Base-by-base conservation (phyloP, 2,329 filamentous ascomycete genomes). In the Penicillium freii region DNA sequence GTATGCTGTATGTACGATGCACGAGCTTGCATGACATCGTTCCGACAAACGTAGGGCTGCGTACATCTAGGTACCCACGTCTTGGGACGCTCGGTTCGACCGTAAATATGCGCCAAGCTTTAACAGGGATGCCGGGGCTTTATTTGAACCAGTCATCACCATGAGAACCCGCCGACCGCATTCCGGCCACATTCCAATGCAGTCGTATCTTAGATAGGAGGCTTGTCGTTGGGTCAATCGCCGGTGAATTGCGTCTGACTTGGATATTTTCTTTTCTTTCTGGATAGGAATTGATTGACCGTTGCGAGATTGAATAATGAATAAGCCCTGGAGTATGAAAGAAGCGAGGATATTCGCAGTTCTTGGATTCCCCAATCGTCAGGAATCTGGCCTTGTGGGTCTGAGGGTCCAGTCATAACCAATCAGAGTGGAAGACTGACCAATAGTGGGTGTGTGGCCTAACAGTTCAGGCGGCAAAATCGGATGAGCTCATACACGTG, bases 401-500 rank as follows among this genome's bases (percentile, higher is more conserved):
- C 50, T n/a, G 15, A 19, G 9, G 10, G 9, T 27, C 29, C 13
- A 4, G 1, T 45, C 0, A 0, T 11, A 23, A 31, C 56, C 56
- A 62, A 54, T 63, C 36, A 62, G 1, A 17, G 2, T 17, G 4
- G 17, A 10, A 15, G 2, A 19, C 36, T 43, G 43, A 54, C n/a
- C 52, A 36, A 52, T 48, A 40, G 42, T 44, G 44, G 27, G n/a
- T 1, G 40, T 10, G 0, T 2, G 5, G 60, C 60, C 62, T 63
- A 40, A 57, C 5, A 38, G 51, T 38, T 17, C 42, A 56, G 62
- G 58, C 56, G 25, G 44, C 47, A 2, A 40, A 6, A 13, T 0
- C 11, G 19, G 46, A 59, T 62, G 62, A 66, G 59, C 56, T 59
- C 60, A 63, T 65, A 63, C 65, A 67, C 65, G 65, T 67, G 65